Evolutionary conservation across 2,329 filamentous ascomycete species (phyloP), one percentile per base, ranked within the genome.

Genomic region (Nemania sp.): DNA sequence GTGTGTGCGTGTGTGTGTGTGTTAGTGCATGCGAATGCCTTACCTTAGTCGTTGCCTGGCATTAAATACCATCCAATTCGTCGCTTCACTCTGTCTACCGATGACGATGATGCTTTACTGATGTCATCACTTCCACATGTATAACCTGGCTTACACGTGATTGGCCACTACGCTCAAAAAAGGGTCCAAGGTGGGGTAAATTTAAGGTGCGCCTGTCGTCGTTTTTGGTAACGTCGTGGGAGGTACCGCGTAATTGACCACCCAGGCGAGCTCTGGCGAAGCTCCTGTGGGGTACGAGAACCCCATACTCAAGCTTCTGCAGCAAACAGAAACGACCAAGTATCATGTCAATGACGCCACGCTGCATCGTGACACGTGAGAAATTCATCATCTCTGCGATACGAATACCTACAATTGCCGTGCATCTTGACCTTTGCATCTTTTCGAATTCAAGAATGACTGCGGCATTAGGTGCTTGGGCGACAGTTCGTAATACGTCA

Each of bases 41-140:
- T n/a, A n/a, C n/a, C n/a, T n/a, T n/a, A n/a, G n/a, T n/a, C n/a
- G n/a, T 29, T 29, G 25, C 25, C 25, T 29, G 25, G 25, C 25
- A 29, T 35, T 48, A 59, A 54, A 59, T 52, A 55, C 7, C 32
- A 29, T 4, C 10, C 45, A 43, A 20, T 37, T 25, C 10, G 12
- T 50, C 37, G 21, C 42, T 52, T 17, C 35, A 20, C 11, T 39
- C 29, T 39, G 45, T 46, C 45, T 29, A 20, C n/a, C n/a, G n/a
- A n/a, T 47, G 40, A 53, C 34, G 50, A 49, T 54, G 59, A 59
- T 60, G 60, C 17, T 52, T 34, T 37, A 46, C 29, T 62, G 60
- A 62, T 62, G 60, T 62, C 60, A 62, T 62, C 35, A 32, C 40
- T 29, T 18, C 48, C n/a, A n/a, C n/a, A n/a, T n/a, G n/a, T n/a